Base-by-base conservation (phyloP, 129 eudicot genomes). In the Solidago caesia region DNA sequence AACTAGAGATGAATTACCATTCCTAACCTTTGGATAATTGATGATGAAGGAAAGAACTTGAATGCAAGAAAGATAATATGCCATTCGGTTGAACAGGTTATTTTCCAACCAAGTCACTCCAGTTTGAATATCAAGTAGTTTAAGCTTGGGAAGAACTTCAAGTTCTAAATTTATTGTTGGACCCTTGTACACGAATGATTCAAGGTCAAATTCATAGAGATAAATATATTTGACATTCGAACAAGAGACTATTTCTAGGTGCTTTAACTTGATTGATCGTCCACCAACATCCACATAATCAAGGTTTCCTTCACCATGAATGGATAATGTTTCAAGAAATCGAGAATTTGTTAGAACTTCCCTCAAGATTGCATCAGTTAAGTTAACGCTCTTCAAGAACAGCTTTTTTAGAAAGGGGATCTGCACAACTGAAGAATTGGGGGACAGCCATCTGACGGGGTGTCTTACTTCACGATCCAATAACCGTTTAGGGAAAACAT, bases 121-220 rank as follows among this genome's bases (percentile, higher is more conserved):
- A 5, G 56, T 65, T 3, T 70, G 72, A 33, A 85, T 67, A 8
- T 73, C 71, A 21, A 82, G 48, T 63, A 77, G 77, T 16, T 43
- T 68, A 48, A 86, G 90, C 75, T 45, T 49, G 1, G 90, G 87
- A 39, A 86, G 82, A 72, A 76, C 74, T 29, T 48, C 9, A 43
- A 85, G 64, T 46, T 15, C 5, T 58, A 85, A 77, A 21, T 69
- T 27, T 4, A 82, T 73, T 16, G n/a, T 59, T 7, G 41, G 82
- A n/a, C 87, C 85, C 73, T 74, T 61, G 68, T 73, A 86, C 46
- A 46, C 60, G 7, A 85, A 75, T 11, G 89, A 60, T 14, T 75
- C 82, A 58, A 82, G 82, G 46, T 86, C 81, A 39, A 47, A 53
- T n/a, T 70, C 67, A 46, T 29, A 71, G n/a, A 87, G 55, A 68